Percentiles rank a stretch among this genome's conserved stretches.
Evolutionary conservation across 23 red algal genomes (phyloP).

Genomic region (Gracilaria gracilis): DNA sequence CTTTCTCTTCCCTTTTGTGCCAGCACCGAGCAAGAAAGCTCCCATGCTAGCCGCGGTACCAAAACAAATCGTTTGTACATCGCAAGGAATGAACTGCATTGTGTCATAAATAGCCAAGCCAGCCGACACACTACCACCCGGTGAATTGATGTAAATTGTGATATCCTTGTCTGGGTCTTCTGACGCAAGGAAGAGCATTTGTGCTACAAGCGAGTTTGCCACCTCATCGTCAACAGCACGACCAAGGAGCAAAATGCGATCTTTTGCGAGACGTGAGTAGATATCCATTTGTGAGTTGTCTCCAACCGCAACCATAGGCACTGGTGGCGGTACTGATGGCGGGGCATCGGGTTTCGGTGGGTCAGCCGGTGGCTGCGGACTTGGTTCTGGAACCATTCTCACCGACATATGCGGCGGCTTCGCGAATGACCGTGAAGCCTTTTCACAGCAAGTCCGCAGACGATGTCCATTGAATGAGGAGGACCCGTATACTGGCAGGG

Average conservation of each 20-base stretch:
- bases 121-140: constrained; percentile 86
- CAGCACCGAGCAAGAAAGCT: constrained; percentile 88
- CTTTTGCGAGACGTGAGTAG: constrained; percentile 92
- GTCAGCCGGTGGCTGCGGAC: constrained; percentile 65
- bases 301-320: constrained; percentile 87
- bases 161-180: constrained; percentile 93
- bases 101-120: constrained; percentile 92
- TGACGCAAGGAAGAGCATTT: constrained; percentile 84
- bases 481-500: not conserved
- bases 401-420: constrained; percentile 11
- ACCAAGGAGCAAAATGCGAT: constrained; percentile 91
- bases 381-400: constrained; percentile 65
- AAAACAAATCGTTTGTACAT: constrained; percentile 94
- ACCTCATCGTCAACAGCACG: constrained; percentile 93
- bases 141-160: constrained; percentile 94
- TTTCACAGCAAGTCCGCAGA: not conserved
- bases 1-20: constrained; percentile 95
- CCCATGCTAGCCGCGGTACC: constrained; percentile 92
- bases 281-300: constrained; percentile 95
- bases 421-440: not conserved
- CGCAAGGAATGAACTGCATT: constrained; percentile 95
- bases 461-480: not conserved
- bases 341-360: constrained; percentile 71
- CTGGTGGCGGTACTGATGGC: constrained; percentile 66
- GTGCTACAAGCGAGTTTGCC: constrained; percentile 90